Percentiles rank a stretch among this genome's conserved stretches.
Evolutionary conservation across 2,329 filamentous ascomycete species (phyloP).

Genomic region (Exophiala aquamarina): DNA sequence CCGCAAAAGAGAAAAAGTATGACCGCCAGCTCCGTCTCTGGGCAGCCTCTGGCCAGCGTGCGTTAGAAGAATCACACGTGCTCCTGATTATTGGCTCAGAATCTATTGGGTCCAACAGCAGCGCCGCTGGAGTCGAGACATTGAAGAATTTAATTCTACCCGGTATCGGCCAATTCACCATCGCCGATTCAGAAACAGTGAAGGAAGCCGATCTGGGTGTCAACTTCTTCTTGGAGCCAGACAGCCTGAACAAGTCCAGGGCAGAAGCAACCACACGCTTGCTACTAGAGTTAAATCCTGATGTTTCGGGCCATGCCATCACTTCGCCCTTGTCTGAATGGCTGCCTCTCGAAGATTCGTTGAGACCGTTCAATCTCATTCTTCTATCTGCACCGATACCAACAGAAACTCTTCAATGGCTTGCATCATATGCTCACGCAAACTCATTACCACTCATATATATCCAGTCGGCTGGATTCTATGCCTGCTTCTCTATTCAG

Average conservation of each 20-base stretch:
- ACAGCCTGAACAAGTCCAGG: slow-evolving; percentile 71
- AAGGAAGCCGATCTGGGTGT: slow-evolving; percentile 81
- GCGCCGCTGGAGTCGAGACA: slow-evolving; percentile 79
- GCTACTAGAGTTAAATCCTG: slow-evolving; percentile 85
- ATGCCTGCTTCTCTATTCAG: slow-evolving; percentile 79
- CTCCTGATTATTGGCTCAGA: slow-evolving; percentile 72
- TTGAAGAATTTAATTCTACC: slow-evolving; percentile 97
- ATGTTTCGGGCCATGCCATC: slow-evolving; percentile 75
- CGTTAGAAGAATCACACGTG: slow-evolving; percentile 88
- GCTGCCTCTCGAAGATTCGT: slow-evolving; percentile 38
- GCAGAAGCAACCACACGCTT: slow-evolving; percentile 75
- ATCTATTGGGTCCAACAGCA: slow-evolving; percentile 25
- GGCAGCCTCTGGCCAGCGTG: slow-evolving; percentile 88
- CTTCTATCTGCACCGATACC: slow-evolving; percentile 61
- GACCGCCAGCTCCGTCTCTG: slow-evolving; percentile 93
- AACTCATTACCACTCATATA: slow-evolving; percentile 73
- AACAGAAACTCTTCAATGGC: slow-evolving; percentile 49
- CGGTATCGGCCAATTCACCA: slow-evolving; percentile 87
- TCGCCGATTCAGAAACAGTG: slow-evolving; percentile 79
- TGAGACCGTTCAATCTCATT: slow-evolving; percentile 58
- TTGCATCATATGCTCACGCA: slow-evolving; percentile 52
- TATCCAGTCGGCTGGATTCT: slow-evolving; percentile 88
- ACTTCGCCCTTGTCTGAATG: slow-evolving; percentile 42
- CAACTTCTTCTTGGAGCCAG: slow-evolving; percentile 92
- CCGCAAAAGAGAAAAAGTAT: slow-evolving; percentile 73